A percentile compares a stretch with the other conserved stretches of the same genome.
Evolutionary conservation across 2,329 filamentous ascomycete genomes (phyloP).

Genomic region (Trichoderma harzianum): DNA sequence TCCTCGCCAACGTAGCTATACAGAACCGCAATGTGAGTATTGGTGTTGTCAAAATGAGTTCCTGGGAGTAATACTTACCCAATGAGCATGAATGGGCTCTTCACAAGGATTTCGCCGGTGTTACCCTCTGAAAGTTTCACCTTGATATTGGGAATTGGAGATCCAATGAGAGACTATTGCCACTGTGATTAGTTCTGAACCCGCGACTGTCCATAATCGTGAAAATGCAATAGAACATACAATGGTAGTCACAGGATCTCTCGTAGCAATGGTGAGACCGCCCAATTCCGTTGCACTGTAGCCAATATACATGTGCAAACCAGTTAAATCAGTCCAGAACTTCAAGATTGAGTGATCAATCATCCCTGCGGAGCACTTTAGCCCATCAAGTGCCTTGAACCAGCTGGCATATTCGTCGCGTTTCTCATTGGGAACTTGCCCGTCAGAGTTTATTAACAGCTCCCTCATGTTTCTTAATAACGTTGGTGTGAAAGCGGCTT

Average conservation of each 20-base stretch:
- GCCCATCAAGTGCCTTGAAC: neutral
- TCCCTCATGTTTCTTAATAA: neutral
- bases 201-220: rapidly evolving
- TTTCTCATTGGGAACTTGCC: neutral
- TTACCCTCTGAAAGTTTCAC: neutral
- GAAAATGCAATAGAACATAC: neutral
- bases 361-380: neutral
- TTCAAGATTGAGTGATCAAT: neutral
- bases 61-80: neutral
- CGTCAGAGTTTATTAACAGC: neutral
- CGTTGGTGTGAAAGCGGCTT: neutral
- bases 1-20: neutral
- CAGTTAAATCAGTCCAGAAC: neutral
- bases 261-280: neutral
- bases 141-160: neutral
- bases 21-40: neutral
- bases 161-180: neutral
- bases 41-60: neutral
- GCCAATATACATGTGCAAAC: neutral
- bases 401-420: neutral
- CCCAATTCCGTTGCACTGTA: neutral
- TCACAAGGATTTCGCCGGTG: neutral
- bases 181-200: neutral
- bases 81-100: neutral
- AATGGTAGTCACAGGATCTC: neutral